Evolutionary conservation across 2,329 filamentous ascomycete genomes (phyloP).

Genomic region (Pyrenophora teres): DNA sequence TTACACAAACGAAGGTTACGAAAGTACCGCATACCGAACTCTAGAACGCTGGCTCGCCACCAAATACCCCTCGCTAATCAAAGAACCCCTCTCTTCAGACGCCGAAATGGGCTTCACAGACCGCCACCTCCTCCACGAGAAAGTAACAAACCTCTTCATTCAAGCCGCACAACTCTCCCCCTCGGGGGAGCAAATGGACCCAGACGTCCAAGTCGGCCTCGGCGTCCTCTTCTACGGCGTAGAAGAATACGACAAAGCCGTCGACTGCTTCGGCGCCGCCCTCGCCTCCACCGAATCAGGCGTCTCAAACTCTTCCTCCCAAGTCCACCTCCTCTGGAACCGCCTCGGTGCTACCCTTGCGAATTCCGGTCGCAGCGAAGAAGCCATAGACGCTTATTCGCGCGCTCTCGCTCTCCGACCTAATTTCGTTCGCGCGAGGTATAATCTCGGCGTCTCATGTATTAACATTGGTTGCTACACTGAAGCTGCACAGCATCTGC

Average conservation of each 20-base stretch:
- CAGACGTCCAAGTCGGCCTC: conserved; percentile 94
- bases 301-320: conserved; percentile 78
- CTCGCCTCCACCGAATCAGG: conserved; percentile 85
- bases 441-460: conserved; percentile 94
- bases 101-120: conserved; percentile 95
- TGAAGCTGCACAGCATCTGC: conserved; percentile 88
- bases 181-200: conserved; percentile 93
- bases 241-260: conserved; percentile 97
- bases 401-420: conserved; percentile 86
- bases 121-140: conserved; percentile 83
- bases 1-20: conserved; percentile 98
- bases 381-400: conserved; percentile 95
- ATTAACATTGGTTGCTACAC: conserved; percentile 97
- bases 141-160: conserved; percentile 90
- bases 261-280: conserved; percentile 95
- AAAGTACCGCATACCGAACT: conserved; percentile 93
- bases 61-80: conserved; percentile 85
- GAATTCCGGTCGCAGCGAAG: conserved; percentile 90
- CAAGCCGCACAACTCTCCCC: conserved; percentile 89
- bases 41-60: conserved; percentile 96
- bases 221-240: conserved; percentile 97
- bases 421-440: conserved; percentile 95
- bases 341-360: conserved; percentile 92
- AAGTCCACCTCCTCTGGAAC: conserved; percentile 96
- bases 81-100: conserved; percentile 71